Evolutionary conservation across 202 grass and related monocot genomes (phyloP).

Genomic region (Digitaria exilis): DNA sequence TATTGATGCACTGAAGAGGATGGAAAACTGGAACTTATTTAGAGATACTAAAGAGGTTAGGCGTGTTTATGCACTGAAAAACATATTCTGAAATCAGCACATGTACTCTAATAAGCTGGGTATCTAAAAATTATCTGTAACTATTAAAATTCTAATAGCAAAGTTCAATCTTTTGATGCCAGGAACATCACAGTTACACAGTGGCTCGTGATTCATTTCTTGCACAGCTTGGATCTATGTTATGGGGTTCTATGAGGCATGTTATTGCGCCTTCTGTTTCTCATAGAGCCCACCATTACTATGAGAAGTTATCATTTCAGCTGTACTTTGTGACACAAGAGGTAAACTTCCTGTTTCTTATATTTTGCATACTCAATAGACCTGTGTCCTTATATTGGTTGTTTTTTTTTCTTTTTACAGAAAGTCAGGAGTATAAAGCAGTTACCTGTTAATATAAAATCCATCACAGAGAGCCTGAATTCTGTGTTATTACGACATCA

Average conservation of each 20-base stretch:
- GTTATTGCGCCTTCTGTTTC: conserved; percentile 93
- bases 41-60: conserved; percentile 63
- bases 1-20: conserved; percentile 83
- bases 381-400: conserved; percentile 19
- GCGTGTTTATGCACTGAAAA: no score
- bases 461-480: conserved; percentile 69
- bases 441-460: conserved; percentile 84
- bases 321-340: conserved; percentile 92
- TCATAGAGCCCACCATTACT: conserved; percentile 81
- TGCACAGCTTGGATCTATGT: conserved; percentile 83
- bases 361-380: conserved; percentile 25
- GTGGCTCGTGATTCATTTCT: conserved; percentile 94
- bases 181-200: conserved; percentile 80
- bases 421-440: conserved; percentile 79
- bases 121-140: not conserved
- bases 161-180: conserved; percentile 23
- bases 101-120: conserved; percentile 8
- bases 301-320: conserved; percentile 95
- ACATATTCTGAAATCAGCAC: not conserved
- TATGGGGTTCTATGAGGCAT: conserved; percentile 94
- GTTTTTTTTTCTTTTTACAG: conserved; percentile 39
- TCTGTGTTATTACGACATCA: conserved; percentile 75
- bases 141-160: not conserved
- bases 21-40: conserved; percentile 98
- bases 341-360: conserved; percentile 50